Evolutionary conservation across 73 alveolate genomes (phyloP).

Genomic region (Paramecium bursaria): DNA sequence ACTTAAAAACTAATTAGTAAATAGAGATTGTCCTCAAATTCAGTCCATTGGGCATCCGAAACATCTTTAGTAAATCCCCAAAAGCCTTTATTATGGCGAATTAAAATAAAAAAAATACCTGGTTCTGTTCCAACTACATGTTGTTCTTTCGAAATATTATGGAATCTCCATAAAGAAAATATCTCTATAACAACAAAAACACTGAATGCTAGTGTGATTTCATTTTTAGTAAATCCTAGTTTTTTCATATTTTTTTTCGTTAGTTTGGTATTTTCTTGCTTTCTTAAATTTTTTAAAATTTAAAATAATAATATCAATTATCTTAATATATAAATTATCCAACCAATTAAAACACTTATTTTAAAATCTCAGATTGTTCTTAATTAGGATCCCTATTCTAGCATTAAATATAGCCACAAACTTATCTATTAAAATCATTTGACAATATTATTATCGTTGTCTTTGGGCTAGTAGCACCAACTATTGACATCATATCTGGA

Average conservation of each 20-base stretch:
- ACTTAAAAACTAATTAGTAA: not conserved
- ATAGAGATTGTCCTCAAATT: not conserved
- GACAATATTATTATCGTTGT: not conserved
- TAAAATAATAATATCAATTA: too few relatives aligned
- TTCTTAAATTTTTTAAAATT: too few relatives aligned
- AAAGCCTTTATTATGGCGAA: slow-evolving; percentile 4
- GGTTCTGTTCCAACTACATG: slow-evolving; percentile 6
- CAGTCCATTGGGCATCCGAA: slow-evolving; percentile 45
- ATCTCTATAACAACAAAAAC: slow-evolving; percentile 55
- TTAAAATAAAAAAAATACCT: not conserved
- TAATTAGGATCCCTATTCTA: too few relatives aligned
- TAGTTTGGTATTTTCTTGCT: too few relatives aligned
- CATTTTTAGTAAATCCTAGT: too few relatives aligned
- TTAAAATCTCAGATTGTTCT: too few relatives aligned
- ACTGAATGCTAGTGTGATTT: too few relatives aligned
- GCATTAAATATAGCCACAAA: too few relatives aligned
- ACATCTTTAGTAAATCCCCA: slow-evolving; percentile 31
- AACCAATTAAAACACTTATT: too few relatives aligned
- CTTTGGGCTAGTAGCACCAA: not conserved
- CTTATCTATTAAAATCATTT: too few relatives aligned
- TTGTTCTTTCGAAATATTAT: slow-evolving; percentile 13
- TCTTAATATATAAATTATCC: too few relatives aligned
- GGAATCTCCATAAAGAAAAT: not conserved
- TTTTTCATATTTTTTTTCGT: too few relatives aligned
- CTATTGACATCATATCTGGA: not conserved